Evolutionary conservation across 2,329 filamentous ascomycete genomes (phyloP).

Genomic region (Venturia carpophila): DNA sequence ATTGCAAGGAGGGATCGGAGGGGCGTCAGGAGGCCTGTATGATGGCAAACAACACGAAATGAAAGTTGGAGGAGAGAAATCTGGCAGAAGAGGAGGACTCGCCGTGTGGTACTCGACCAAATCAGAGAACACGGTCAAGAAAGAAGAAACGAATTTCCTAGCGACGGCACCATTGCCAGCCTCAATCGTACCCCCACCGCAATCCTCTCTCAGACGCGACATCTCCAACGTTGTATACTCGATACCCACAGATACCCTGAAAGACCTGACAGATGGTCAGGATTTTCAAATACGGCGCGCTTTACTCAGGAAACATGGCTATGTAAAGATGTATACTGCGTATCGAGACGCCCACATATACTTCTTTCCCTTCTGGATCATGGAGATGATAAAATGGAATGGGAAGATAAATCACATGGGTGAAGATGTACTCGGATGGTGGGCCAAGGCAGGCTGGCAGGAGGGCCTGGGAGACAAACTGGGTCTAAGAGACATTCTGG

Average conservation of each 20-base stretch:
- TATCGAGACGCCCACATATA: conserved; percentile 92
- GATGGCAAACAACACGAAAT: conserved; percentile 38
- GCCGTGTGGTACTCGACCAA: conserved; percentile 90
- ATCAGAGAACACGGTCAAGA: conserved; percentile 67
- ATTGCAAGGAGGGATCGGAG: conserved; percentile 60
- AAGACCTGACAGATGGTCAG: conserved; percentile 64
- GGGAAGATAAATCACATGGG: conserved; percentile 78
- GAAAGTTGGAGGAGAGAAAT: conserved; percentile 47
- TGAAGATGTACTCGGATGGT: conserved; percentile 89
- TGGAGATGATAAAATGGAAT: conserved; percentile 73
- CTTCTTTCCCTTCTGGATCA: conserved; percentile 84
- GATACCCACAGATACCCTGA: conserved; percentile 81
- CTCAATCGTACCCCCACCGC: conserved; percentile 50
- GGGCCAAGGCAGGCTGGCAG: conserved; percentile 93
- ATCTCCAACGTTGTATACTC: conserved; percentile 77
- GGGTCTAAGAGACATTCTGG: conserved; percentile 59
- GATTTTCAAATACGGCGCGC: conserved; percentile 67
- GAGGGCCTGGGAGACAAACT: conserved; percentile 71
- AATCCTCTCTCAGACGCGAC: conserved; percentile 57
- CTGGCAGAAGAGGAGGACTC: conserved; percentile 66
- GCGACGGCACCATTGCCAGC: conserved; percentile 62
- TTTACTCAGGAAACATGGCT: conserved; percentile 65
- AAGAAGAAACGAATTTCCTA: conserved; percentile 88
- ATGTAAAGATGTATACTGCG: conserved; percentile 70
- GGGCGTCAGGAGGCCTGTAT: conserved; percentile 47